Base-by-base conservation (phyloP, 2,329 filamentous ascomycete genomes). In the Penicillium sp. region DNA sequence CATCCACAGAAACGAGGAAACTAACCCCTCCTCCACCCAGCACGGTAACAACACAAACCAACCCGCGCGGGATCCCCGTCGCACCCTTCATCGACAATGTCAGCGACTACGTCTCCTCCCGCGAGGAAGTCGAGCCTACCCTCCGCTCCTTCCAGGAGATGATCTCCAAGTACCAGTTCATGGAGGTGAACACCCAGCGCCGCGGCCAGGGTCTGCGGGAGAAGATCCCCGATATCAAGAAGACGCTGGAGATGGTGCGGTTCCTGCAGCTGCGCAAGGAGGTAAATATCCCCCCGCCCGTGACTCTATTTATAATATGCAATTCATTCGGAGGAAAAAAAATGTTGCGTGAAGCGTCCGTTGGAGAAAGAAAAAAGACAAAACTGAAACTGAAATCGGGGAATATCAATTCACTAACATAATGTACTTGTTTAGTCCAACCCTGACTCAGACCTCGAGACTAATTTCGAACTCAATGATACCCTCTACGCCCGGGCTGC, bases 141-240 rank as follows among this genome's bases (percentile, higher is more conserved):
- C 73, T 80, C 6, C 72, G 73, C 58, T 73, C 72, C 19, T 80
- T 80, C 69, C 78, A 80, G 65, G 78, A 80, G 63, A 77, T 77
- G 70, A 72, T 74, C 73, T 96, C 92, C 68, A 99, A 99, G 83
- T 99, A 99, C 80, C 94, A 97, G 76, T 99, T 97, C 79, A 99
- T 99, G 94, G 92, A 97, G 79, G 82, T 89, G 73, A 97, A 96
- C 76, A 90, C 94, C 58, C 89, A 96, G 75, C 85, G 91, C 62
- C 86, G 94, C 48, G 88, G 90, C 53, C 82, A 84, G 4, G 92
- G 93, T 2, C 80, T 99, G 56, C 90, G 88, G 71, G 93, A 97
- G 71, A 99, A 97, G 81, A 92, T 99, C 65, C 94, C 94, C 0
- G 94, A 99, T 74, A 97, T 99, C 64, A 88, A 91, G 70, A 97